Conservation (phyloP, 192 early-diverging fungal species). For the Geranomyces variabilis region DNA sequence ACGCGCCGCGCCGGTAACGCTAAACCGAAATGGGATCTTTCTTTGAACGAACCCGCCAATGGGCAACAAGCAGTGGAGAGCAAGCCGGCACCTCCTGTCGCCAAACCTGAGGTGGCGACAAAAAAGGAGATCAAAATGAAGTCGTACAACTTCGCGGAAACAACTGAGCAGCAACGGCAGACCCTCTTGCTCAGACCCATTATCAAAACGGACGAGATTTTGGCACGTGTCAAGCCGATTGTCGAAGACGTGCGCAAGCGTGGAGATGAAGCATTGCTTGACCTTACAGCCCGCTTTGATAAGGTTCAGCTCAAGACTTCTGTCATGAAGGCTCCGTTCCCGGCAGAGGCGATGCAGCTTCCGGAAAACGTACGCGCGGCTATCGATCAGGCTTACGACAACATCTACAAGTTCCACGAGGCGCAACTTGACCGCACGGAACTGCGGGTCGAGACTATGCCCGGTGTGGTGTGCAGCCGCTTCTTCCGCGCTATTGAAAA, state of each 20-base stretch:
- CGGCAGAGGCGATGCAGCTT: constrained; percentile 41
- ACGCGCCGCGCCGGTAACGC: constrained; percentile 88
- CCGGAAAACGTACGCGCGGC: constrained; percentile 70
- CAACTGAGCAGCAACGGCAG: constrained; percentile 53
- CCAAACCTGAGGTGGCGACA: constrained; percentile 35
- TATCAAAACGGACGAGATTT: constrained; percentile 87
- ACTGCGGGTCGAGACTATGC: constrained; percentile 93
- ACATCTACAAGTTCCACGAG: constrained; percentile 90
- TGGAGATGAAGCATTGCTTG: constrained; percentile 85
- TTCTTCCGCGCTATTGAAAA: constrained; percentile 93
- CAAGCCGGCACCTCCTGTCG: constrained; percentile 23
- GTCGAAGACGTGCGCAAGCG: constrained; percentile 77
- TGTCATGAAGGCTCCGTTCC: constrained; percentile 86
- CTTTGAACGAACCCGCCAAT: background rate
- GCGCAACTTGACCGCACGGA: constrained; percentile 79
- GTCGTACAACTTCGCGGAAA: constrained; percentile 56
- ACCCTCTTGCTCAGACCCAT: constrained; percentile 87
- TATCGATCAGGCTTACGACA: constrained; percentile 94
- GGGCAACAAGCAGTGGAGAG: background rate
- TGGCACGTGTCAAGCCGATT: constrained; percentile 86
- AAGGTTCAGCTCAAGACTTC: constrained; percentile 67
- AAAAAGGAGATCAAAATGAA: constrained; percentile 71
- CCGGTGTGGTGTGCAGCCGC: constrained; percentile 91
- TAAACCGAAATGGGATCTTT: constrained; percentile 67
- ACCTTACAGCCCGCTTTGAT: constrained; percentile 91